These are phyloP conservation scores for Gomphus sp. DNA, from an alignment of 1,284 basidiomycete genomes.

Conservation along the genomic window DNA sequence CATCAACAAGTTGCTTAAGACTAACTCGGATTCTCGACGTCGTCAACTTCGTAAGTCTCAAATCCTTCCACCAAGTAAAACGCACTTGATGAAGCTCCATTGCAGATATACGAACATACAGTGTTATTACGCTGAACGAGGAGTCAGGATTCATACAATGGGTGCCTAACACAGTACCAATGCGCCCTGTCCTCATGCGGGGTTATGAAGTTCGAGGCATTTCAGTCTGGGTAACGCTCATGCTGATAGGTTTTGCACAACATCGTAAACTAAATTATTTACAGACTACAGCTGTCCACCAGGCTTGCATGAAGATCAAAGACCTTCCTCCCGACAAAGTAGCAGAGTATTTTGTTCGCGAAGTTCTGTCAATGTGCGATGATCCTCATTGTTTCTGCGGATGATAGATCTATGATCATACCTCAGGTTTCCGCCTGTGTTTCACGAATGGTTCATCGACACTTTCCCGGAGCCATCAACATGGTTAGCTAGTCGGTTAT, in stretches of 20 bases:
- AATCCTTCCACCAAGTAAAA: background rate
- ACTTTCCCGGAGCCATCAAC: conserved; percentile 95
- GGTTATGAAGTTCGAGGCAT: conserved; percentile 63
- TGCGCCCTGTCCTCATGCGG: conserved; percentile 72
- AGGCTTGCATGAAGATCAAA: conserved; percentile 50
- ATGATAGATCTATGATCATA: conserved; percentile 23
- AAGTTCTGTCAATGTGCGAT: conserved; percentile 53
- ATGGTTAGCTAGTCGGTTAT: conserved; percentile 84
- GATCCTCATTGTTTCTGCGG: background rate
- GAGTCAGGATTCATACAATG: conserved; percentile 98
- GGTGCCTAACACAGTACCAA: conserved; percentile 89
- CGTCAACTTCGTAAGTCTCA: conserved; percentile 70
- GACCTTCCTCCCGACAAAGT: conserved; percentile 39
- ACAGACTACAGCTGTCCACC: conserved; percentile 42
- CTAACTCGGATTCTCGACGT: conserved; percentile 86
- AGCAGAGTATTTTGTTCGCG: conserved; percentile 49
- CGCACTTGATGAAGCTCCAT: conserved; percentile 9
- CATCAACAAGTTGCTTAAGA: conserved; percentile 95
- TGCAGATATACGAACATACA: conserved; percentile 90
- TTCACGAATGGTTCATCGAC: conserved; percentile 97
- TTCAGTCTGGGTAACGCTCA: conserved; percentile 38
- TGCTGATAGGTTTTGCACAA: background rate
- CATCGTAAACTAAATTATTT: background rate
- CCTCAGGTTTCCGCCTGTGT: conserved; percentile 70
- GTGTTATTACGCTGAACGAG: conserved; percentile 93